phyloP scores from a whole-genome alignment of 2,329 filamentous ascomycete species.

The Septoria petroselini region DNA sequence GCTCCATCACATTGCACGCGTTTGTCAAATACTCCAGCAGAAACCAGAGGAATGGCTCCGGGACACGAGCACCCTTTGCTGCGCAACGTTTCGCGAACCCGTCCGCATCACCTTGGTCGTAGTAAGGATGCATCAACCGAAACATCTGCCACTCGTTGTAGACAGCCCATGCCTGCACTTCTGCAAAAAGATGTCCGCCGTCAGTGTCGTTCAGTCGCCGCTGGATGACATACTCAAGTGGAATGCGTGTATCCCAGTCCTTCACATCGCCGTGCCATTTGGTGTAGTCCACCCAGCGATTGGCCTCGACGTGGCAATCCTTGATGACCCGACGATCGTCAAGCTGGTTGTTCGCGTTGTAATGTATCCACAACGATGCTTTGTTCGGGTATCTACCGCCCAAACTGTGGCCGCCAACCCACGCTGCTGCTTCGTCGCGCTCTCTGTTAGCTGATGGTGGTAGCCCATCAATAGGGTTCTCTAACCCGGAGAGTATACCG shows the following conservation, averaged over 20 bases:
- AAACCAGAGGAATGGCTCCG: constrained; percentile 10
- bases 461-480: too few species aligned
- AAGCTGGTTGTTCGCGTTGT: not conserved
- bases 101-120: not conserved
- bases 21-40: constrained; percentile 9
- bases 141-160: not conserved
- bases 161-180: not conserved
- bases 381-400: not conserved
- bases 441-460: too few species aligned
- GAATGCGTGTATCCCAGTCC: not conserved
- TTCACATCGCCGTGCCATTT: constrained; percentile 1
- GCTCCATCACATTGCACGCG: constrained; percentile 4
- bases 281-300: constrained; percentile 5
- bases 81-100: not conserved
- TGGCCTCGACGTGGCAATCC: not conserved
- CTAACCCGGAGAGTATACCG: too few species aligned
- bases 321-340: constrained; percentile 1
- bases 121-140: not conserved
- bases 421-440: not conserved
- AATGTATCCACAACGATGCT: not conserved
- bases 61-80: not conserved
- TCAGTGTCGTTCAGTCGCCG: not conserved
- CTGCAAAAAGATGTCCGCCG: not conserved
- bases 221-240: constrained; percentile 8
- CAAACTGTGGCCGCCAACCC: not conserved